These are phyloP conservation scores for Spencermartinsiella ligniputridi DNA, from an alignment of 1,139 yeast genomes.

Conservation along the genomic window DNA sequence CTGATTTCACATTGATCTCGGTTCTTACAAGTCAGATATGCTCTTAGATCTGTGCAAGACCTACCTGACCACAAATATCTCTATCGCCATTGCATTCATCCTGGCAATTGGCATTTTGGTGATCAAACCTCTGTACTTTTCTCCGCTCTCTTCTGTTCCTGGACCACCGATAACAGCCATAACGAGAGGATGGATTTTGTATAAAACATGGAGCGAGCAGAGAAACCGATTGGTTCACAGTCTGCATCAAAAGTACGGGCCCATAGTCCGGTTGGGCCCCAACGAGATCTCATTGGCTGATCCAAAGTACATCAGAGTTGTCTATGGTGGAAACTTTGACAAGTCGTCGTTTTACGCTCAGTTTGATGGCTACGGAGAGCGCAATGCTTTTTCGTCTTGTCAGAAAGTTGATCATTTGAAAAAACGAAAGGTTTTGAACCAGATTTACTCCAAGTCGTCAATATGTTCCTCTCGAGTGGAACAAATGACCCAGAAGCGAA, in stretches of 20 bases:
- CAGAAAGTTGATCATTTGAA: constrained; percentile 47
- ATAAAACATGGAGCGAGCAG: constrained; percentile 48
- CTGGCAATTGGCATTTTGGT: constrained; percentile 10
- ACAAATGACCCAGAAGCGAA: constrained; percentile 31
- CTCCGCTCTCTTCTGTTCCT: constrained; percentile 44
- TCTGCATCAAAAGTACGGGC: constrained; percentile 55
- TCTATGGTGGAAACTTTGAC: constrained; percentile 56
- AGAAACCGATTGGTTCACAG: constrained; percentile 49
- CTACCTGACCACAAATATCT: not conserved
- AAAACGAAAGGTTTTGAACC: constrained; percentile 31
- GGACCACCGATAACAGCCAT: constrained; percentile 57
- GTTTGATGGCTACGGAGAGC: constrained; percentile 54
- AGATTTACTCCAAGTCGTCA: constrained; percentile 28
- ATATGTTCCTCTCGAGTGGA: constrained; percentile 31
- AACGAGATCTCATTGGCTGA: constrained; percentile 58
- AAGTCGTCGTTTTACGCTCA: constrained; percentile 59
- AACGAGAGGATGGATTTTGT: constrained; percentile 45
- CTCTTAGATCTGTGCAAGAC: not conserved
- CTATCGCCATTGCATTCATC: not conserved
- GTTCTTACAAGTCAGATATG: no score
- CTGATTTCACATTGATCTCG: no score
- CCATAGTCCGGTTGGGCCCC: constrained; percentile 59
- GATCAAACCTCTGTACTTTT: constrained; percentile 18
- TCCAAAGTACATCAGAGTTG: constrained; percentile 47
- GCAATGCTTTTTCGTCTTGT: constrained; percentile 56